phyloP scores from a whole-genome alignment of 2,329 filamentous ascomycete genomes.

The Fusarium neocosmosporiellum region DNA sequence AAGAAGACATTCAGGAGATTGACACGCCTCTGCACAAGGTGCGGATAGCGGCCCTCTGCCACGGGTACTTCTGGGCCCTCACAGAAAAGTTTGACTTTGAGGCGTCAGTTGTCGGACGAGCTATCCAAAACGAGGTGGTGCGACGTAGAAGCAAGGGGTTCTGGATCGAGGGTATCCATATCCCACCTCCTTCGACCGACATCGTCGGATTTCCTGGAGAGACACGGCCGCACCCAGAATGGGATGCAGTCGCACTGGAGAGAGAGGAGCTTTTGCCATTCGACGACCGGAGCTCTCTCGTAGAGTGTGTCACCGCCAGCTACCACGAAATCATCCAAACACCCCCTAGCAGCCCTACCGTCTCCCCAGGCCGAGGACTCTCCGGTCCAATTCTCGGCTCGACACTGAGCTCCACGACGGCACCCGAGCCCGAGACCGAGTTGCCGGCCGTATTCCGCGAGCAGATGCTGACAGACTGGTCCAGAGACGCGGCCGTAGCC shows the following conservation, averaged over 20 bases:
- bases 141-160: slow-evolving; percentile 78
- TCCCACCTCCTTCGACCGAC: slow-evolving; percentile 75
- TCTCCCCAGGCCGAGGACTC: slow-evolving; percentile 74
- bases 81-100: slow-evolving; percentile 83
- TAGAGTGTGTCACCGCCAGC: slow-evolving; percentile 77
- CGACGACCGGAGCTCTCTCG: slow-evolving; percentile 76
- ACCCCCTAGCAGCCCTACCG: slow-evolving; percentile 75
- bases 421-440: slow-evolving; percentile 58
- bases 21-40: slow-evolving; percentile 78
- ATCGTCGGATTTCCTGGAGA: slow-evolving; percentile 67
- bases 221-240: slow-evolving; percentile 55
- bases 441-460: slow-evolving; percentile 77
- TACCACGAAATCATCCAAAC: slow-evolving; percentile 74
- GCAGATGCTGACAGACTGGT: slow-evolving; percentile 84
- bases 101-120: slow-evolving; percentile 72
- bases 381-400: slow-evolving; percentile 70
- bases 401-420: slow-evolving; percentile 54
- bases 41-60: slow-evolving; percentile 83
- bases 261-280: slow-evolving; percentile 78
- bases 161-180: slow-evolving; percentile 80
- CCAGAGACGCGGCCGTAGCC: slow-evolving; percentile 77
- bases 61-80: slow-evolving; percentile 88
- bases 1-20: slow-evolving; percentile 81
- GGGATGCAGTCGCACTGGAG: slow-evolving; percentile 66
- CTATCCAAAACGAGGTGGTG: slow-evolving; percentile 80